Evolutionary conservation across 371 early-diverging fungal genomes (phyloP).

Genomic region (Nosema granulosis): DNA sequence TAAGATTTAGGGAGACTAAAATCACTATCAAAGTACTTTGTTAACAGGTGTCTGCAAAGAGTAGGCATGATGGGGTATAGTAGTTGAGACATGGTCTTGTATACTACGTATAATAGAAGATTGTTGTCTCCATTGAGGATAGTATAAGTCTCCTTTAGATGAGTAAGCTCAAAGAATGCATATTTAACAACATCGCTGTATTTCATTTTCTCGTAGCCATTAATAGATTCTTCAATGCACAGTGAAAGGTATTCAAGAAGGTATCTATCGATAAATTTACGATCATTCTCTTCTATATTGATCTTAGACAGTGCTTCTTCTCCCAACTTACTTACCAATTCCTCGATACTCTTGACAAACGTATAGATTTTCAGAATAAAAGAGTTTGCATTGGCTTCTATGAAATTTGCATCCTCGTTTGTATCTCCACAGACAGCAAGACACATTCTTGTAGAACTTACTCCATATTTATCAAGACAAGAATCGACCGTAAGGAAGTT

Average conservation of each 20-base stretch:
- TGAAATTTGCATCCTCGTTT: conserved; percentile 97
- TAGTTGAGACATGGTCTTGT: conserved; percentile 33
- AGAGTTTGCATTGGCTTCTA: conserved; percentile 86
- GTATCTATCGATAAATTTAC: conserved; percentile 52
- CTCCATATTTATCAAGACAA: conserved; percentile 80
- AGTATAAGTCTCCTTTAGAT: conserved; percentile 73
- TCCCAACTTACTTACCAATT: conserved; percentile 63
- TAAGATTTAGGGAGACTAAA: conserved; percentile 34
- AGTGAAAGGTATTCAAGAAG: conserved; percentile 53
- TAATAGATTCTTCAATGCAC: conserved; percentile 69
- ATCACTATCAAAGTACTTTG: conserved; percentile 39
- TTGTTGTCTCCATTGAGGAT: conserved; percentile 31
- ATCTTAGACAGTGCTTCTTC: conserved; percentile 19
- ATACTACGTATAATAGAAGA: conserved; percentile 18
- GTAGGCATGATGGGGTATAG: conserved; percentile 59
- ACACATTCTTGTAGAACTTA: conserved; percentile 89
- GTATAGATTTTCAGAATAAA: conserved; percentile 85
- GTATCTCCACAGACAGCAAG: conserved; percentile 88
- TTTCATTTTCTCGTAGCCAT: conserved; percentile 74
- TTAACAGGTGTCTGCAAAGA: conserved; percentile 36
- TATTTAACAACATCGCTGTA: conserved; percentile 89
- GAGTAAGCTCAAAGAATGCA: conserved; percentile 82
- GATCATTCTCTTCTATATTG: background rate
- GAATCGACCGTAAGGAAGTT: conserved; percentile 89
- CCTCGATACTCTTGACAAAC: conserved; percentile 79